Base-by-base conservation (phyloP, 208 protist species). In the Acanthamoeba royreba region DNA sequence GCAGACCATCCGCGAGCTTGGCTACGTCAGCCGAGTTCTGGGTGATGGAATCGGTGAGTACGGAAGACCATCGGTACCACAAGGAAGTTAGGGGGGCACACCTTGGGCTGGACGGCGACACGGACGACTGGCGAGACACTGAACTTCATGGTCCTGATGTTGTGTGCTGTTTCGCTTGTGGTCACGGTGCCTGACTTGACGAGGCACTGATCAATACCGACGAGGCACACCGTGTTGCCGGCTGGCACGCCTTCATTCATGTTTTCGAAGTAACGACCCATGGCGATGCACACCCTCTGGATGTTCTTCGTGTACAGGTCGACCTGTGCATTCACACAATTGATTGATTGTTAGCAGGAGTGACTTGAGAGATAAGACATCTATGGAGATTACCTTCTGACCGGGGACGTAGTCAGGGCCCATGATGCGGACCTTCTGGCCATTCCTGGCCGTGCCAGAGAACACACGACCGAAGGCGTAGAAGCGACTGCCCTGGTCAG, bases 131-230 rank as follows among this genome's bases (percentile, higher is more conserved):
- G 99, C 17, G 99, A 99, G 90, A 99, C 99, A 63, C 98, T 99
- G 98, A 99, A 99, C 98, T 99, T 99, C 99, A 99, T 99, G 46
- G 97, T 95, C n/a, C 93, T 92, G 95, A 99, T 98, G 93, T 97
- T 97, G 96, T 98, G 97, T n/a, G 97, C 97, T 46, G 79, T 58
- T 49, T 89, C 81, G 17, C 33, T 49, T 7, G 87, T 92, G 42
- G 99, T 99, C 93, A 99, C 98, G 95, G 99, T 99, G 93, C 99
- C 99, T 86, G 98, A 98, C 97, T 99, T 99, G 94, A 99, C 95
- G 69, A 99, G 96, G 97, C 98, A 99, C 97, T 99, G 98, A 97
- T 99, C 99, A 33, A 99, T 98, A 96, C 99, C 99, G 69, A 99
- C 99, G 19, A 99, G 97, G 95, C 98, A 98, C 94, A 97, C 93